These are phyloP conservation scores for Fusarium compactum DNA, from an alignment of 2,329 filamentous ascomycete genomes.

Conservation along the genomic window DNA sequence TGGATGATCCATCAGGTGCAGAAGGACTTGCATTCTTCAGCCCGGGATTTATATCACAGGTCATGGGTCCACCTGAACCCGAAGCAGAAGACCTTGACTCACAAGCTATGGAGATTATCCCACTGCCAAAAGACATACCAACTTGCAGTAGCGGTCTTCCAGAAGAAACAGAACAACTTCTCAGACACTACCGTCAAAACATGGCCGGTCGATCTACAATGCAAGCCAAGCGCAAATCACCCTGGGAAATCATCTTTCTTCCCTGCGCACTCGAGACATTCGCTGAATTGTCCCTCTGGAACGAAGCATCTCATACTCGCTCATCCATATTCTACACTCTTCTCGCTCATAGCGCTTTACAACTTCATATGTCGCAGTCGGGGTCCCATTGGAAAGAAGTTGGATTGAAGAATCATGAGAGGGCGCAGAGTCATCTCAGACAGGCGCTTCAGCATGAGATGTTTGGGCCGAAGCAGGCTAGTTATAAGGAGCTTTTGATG, in stretches of 20 bases:
- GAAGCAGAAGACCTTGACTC: neutral
- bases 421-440: slow-evolving; percentile 50
- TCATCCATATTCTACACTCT: slow-evolving; percentile 55
- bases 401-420: slow-evolving; percentile 47
- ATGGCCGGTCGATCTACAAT: slow-evolving; percentile 45
- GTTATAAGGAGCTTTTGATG: slow-evolving; percentile 60
- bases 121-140: slow-evolving; percentile 1
- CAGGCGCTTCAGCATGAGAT: slow-evolving; percentile 52
- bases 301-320: slow-evolving; percentile 53
- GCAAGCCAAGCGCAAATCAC: slow-evolving; percentile 54
- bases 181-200: slow-evolving; percentile 48
- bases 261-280: slow-evolving; percentile 57
- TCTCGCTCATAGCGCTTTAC: slow-evolving; percentile 58
- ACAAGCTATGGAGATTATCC: neutral
- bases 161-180: slow-evolving; percentile 43
- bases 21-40: slow-evolving; percentile 41
- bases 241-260: slow-evolving; percentile 58
- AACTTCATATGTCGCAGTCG: slow-evolving; percentile 46
- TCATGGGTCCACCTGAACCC: slow-evolving; percentile 27
- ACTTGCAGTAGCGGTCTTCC: slow-evolving; percentile 13
- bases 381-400: slow-evolving; percentile 46
- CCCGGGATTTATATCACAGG: slow-evolving; percentile 40
- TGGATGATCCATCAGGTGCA: slow-evolving; percentile 39
- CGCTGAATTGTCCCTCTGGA: slow-evolving; percentile 57
- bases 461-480: slow-evolving; percentile 50